Percentiles rank a stretch among this genome's conserved stretches.
phyloP scores from a whole-genome alignment of 148 eudicot species.

The Rhododendron simsii region DNA sequence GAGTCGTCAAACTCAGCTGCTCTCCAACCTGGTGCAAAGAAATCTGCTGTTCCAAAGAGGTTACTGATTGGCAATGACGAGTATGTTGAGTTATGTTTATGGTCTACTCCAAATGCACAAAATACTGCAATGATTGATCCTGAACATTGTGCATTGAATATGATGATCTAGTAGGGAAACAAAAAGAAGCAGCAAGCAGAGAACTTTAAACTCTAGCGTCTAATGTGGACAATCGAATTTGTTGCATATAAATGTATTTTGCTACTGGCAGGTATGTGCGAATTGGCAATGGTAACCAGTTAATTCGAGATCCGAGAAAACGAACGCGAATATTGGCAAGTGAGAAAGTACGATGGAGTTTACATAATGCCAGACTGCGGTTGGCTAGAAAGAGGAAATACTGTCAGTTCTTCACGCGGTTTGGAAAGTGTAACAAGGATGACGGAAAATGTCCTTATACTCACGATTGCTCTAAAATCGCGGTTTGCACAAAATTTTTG shows the following conservation, averaged over 20 bases:
- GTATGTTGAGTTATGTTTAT: constrained; percentile 44
- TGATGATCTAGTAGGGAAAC: background rate
- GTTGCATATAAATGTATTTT: background rate
- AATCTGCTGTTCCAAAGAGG: constrained; percentile 74
- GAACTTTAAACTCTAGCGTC: background rate
- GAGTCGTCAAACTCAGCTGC: constrained; percentile 36
- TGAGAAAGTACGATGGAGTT: constrained; percentile 96
- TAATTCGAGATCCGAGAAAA: constrained; percentile 88
- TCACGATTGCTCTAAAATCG: constrained; percentile 80
- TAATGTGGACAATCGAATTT: background rate
- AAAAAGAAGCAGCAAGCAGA: background rate
- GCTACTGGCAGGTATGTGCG: constrained; percentile 70
- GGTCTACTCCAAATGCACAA: background rate
- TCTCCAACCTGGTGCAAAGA: constrained; percentile 39
- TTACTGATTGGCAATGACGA: constrained; percentile 77
- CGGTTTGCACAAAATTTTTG: constrained; percentile 87
- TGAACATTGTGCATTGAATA: background rate
- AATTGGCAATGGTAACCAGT: constrained; percentile 88
- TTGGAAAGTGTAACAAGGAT: constrained; percentile 92
- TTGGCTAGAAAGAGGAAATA: constrained; percentile 76
- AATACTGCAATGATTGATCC: background rate
- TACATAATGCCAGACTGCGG: constrained; percentile 82
- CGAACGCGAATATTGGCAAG: constrained; percentile 88
- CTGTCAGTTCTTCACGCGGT: constrained; percentile 94
- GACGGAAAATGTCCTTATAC: constrained; percentile 93